These are phyloP conservation scores for Physocladia obscura DNA, from an alignment of 192 early-diverging fungal genomes.

Conservation along the genomic window DNA sequence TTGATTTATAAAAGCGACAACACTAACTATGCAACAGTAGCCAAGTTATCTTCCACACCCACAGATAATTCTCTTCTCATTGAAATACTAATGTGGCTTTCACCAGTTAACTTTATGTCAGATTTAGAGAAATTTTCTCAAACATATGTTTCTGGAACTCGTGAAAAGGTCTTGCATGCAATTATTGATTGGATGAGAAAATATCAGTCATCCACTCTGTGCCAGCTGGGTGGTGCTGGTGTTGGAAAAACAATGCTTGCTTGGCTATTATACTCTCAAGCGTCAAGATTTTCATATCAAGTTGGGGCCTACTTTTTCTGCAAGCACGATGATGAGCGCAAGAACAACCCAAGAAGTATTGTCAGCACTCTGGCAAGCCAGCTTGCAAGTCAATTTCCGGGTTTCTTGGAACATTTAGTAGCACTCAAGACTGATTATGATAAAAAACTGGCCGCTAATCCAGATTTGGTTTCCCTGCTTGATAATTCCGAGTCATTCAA, in stretches of 20 bases:
- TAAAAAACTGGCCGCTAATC: background rate
- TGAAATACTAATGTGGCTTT: too few species aligned
- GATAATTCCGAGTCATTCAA: background rate
- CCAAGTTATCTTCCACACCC: background rate
- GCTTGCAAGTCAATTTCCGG: background rate
- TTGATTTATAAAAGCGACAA: background rate
- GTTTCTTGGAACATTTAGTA: background rate
- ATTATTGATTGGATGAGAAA: background rate
- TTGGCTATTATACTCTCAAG: background rate
- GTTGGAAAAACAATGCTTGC: background rate
- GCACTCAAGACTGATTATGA: background rate
- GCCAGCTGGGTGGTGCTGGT: background rate
- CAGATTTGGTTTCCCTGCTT: background rate
- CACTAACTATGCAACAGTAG: background rate
- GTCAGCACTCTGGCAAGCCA: constrained; percentile 6
- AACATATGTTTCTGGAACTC: background rate
- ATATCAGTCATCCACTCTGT: background rate
- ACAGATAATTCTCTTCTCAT: too few species aligned
- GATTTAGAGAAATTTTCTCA: background rate
- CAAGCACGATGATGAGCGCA: constrained; percentile 18
- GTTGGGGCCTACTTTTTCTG: constrained; percentile 35
- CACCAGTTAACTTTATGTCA: background rate
- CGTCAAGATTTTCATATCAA: background rate
- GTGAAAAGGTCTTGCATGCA: background rate
- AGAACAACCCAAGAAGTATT: background rate